Percentiles rank a stretch among this genome's conserved stretches.
Evolutionary conservation across 345 rosid genomes (phyloP).

Genomic region (Eucalyptus polybractea): DNA sequence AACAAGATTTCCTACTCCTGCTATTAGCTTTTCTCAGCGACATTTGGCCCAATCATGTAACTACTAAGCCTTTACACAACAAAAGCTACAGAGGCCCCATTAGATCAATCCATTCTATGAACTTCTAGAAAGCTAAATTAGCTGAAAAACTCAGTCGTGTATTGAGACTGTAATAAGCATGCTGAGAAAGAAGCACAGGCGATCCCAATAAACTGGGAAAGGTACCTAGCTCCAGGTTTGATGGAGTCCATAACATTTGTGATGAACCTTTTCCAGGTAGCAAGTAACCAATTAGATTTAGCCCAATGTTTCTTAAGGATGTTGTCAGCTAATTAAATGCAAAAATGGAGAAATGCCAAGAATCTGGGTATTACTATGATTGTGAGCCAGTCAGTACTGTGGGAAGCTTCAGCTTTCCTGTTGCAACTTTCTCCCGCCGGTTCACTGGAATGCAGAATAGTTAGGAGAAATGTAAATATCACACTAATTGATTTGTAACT

Average conservation of each 20-base stretch:
- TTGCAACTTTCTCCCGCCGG: slow-evolving; percentile 89
- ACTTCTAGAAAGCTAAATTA: not conserved
- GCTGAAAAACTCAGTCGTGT: not conserved
- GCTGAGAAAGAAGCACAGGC: not conserved
- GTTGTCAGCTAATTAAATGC: not conserved
- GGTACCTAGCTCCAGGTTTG: not conserved
- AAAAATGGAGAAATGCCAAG: not conserved
- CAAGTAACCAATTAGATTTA: not conserved
- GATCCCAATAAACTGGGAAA: not conserved
- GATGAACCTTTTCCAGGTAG: not conserved
- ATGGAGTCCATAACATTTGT: not conserved
- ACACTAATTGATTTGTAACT: not conserved
- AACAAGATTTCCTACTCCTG: not conserved
- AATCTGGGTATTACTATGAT: slow-evolving; percentile 52
- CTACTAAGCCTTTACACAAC: not conserved
- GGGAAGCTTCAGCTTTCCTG: slow-evolving; percentile 71
- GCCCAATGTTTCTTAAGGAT: not conserved
- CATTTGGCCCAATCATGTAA: not conserved
- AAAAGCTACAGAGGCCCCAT: not conserved
- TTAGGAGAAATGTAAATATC: not conserved
- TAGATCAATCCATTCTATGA: not conserved
- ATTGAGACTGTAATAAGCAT: not conserved
- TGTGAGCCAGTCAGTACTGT: slow-evolving; percentile 87
- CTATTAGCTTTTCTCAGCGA: not conserved
- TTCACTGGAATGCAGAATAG: slow-evolving; percentile 41